Evolutionary conservation across 495 filamentous ascomycete genomes (phyloP).

Genomic region (Amniculicola lignicola): DNA sequence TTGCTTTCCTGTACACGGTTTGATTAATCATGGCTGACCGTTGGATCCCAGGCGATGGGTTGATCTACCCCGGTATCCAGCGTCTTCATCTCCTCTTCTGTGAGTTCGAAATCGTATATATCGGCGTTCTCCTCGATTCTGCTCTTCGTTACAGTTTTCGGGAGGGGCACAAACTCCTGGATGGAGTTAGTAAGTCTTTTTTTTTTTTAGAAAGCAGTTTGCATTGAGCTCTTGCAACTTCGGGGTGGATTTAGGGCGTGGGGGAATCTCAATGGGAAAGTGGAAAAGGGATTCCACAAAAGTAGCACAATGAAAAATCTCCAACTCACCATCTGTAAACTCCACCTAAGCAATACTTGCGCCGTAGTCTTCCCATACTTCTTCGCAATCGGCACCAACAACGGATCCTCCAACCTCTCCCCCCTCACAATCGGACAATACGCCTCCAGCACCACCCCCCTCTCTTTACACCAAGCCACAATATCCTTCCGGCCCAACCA

Average conservation of each 20-base stretch:
- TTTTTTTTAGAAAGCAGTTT: no score
- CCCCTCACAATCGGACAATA: constrained; percentile 76
- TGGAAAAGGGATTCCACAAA: no score
- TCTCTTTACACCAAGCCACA: constrained; percentile 66
- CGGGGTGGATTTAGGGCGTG: no score
- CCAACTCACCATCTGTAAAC: constrained; percentile 66
- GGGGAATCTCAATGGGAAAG: no score
- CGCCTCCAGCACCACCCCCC: constrained; percentile 70
- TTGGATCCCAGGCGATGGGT: constrained; percentile 75
- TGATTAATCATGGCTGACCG: constrained; percentile 41
- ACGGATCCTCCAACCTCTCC: constrained; percentile 61
- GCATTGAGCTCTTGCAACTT: no score
- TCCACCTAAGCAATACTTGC: constrained; percentile 83
- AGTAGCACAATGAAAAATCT: no score
- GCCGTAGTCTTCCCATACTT: constrained; percentile 71
- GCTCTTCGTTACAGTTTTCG: constrained; percentile 66
- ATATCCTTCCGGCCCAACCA: constrained; percentile 79
- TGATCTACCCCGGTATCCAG: constrained; percentile 57
- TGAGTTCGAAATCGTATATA: constrained; percentile 79
- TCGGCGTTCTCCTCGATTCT: constrained; percentile 73
- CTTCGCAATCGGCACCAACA: constrained; percentile 57
- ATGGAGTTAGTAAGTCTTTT: not conserved
- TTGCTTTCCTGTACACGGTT: constrained; percentile 17
- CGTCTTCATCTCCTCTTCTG: constrained; percentile 54
- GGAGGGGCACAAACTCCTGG: constrained; percentile 65